Percentiles rank a stretch among this genome's conserved stretches.
These are phyloP conservation scores for Diplodia seriata DNA, from an alignment of 2,329 filamentous ascomycete genomes.

Conservation along the genomic window DNA sequence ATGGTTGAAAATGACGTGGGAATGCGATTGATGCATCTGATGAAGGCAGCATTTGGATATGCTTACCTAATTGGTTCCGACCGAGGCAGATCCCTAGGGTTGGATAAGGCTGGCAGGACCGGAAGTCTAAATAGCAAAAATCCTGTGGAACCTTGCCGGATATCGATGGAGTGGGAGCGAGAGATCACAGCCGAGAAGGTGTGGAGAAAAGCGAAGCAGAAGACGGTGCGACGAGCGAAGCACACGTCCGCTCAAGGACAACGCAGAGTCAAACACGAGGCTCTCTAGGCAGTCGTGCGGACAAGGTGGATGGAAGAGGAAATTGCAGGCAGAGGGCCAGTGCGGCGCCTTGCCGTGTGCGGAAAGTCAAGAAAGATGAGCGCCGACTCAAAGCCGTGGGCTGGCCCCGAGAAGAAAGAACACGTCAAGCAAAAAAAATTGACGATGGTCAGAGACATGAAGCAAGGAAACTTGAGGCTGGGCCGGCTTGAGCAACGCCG, in stretches of 20 bases:
- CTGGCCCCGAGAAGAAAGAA: conserved; percentile 15
- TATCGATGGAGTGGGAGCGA: neutral
- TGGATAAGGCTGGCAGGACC: neutral
- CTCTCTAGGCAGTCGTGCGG: neutral
- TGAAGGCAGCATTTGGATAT: neutral
- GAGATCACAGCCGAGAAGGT: neutral
- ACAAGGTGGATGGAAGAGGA: conserved; percentile 20
- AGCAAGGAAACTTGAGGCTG: conserved; percentile 24
- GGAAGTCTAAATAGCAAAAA: neutral
- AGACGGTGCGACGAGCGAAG: neutral
- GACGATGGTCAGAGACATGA: conserved; percentile 1
- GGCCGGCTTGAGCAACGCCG: conserved; percentile 9
- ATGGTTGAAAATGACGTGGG: neutral
- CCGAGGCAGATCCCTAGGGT: neutral
- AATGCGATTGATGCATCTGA: neutral
- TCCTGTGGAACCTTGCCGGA: neutral
- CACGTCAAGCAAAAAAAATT: neutral
- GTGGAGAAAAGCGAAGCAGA: neutral
- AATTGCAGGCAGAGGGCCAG: conserved; percentile 24
- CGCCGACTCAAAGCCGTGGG: conserved; percentile 7
- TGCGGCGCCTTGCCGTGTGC: conserved; percentile 18
- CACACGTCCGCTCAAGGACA: neutral
- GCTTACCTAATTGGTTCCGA: conserved; percentile 3
- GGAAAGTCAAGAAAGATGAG: conserved; percentile 19
- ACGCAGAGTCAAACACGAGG: conserved; percentile 7